These are phyloP conservation scores for Mychonastes homosphaera DNA, from an alignment of 139 green algal species.

Conservation along the genomic window DNA sequence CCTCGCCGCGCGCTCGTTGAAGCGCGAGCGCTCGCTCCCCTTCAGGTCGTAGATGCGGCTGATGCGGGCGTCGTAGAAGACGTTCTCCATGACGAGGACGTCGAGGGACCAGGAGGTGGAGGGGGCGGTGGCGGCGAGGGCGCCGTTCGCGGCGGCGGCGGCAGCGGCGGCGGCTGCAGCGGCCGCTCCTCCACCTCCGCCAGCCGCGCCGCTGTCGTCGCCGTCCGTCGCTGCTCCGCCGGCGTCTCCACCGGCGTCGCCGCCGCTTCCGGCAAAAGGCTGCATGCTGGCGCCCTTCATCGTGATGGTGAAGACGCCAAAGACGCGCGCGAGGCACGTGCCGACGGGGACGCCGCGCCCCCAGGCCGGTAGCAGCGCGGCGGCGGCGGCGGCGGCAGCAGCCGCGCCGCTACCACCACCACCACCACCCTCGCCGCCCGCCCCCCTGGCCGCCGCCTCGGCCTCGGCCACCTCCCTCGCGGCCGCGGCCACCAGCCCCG, in stretches of 20 bases:
- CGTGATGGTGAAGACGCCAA: slow-evolving; percentile 66
- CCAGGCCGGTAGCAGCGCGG: no score
- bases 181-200: no score
- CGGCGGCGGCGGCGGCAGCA: no score
- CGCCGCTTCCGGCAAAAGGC: background rate
- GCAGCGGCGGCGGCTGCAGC: no score
- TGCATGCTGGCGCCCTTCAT: slow-evolving; percentile 17
- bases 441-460: background rate
- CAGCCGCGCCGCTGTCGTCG: slow-evolving; percentile 10
- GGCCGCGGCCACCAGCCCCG: slow-evolving; percentile 11
- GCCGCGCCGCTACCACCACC: no score
- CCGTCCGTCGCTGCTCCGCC: slow-evolving; percentile 9
- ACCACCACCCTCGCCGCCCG: no score
- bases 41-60: slow-evolving; percentile 92
- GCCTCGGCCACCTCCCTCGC: slow-evolving; percentile 17
- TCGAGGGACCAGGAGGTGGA: slow-evolving; percentile 57
- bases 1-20: slow-evolving; percentile 46
- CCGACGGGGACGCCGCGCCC: background rate
- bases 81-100: slow-evolving; percentile 90
- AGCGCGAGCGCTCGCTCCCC: slow-evolving; percentile 53
- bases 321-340: slow-evolving; percentile 85
- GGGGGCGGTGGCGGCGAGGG: no score
- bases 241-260: background rate
- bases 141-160: no score
- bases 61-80: slow-evolving; percentile 71